phyloP scores from a whole-genome alignment of 306 rosid species.

The Cucumis cinereus region DNA sequence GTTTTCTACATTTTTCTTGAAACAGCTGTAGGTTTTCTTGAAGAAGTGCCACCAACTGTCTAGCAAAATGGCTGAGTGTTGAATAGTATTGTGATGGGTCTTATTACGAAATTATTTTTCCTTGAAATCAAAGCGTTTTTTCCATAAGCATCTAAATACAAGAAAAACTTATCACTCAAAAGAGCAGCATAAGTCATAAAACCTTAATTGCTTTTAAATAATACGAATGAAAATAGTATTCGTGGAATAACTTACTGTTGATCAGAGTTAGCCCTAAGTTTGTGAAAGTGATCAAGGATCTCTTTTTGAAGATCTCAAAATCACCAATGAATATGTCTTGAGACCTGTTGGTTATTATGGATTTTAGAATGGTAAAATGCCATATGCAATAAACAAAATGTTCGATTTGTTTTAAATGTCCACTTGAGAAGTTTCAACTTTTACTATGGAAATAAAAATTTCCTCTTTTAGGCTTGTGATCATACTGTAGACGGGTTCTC shows the following conservation, averaged over 20 bases:
- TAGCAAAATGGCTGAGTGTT: neutral
- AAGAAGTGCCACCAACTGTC: neutral
- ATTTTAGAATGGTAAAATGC: neutral
- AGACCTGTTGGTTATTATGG: neutral
- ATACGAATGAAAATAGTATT: neutral
- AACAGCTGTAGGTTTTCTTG: neutral
- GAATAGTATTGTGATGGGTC: neutral
- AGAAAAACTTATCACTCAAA: neutral
- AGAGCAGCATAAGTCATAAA: neutral
- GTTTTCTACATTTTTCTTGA: neutral
- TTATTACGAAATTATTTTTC: neutral
- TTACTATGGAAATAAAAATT: neutral
- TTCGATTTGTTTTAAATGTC: neutral
- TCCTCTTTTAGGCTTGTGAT: neutral
- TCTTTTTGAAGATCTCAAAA: neutral
- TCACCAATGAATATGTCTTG: neutral
- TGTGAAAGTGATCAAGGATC: neutral
- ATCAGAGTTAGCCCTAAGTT: neutral
- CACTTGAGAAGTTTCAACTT: neutral
- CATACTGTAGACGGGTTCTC: neutral
- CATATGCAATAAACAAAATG: neutral
- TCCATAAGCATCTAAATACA: neutral
- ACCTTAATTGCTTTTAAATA: neutral
- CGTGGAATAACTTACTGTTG: neutral
- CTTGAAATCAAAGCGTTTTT: neutral